Conservation (phyloP, 2,329 filamentous ascomycete genomes). For the Reticulascus tulasneorum region DNA sequence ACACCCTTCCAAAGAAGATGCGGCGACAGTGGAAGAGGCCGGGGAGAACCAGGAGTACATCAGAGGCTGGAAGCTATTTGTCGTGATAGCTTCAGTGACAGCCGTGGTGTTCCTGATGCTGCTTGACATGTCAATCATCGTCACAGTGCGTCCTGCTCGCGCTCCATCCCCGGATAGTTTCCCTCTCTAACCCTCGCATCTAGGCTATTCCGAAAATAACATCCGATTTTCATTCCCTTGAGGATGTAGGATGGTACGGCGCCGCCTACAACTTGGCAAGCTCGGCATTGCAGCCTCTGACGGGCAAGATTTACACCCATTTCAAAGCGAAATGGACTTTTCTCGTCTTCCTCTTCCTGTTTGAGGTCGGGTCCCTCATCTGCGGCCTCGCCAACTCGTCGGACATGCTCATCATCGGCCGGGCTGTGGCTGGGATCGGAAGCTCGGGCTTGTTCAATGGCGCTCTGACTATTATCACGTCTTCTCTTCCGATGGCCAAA, state of each 20-base stretch:
- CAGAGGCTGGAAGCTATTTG: too few species aligned
- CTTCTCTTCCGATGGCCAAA: conserved; percentile 20
- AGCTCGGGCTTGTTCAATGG: conserved; percentile 38
- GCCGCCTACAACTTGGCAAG: conserved; percentile 35
- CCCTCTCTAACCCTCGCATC: conserved; percentile 2
- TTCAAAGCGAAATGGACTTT: conserved; percentile 27
- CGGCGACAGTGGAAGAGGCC: too few species aligned
- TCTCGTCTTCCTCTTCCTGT: conserved; percentile 23
- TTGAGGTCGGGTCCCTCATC: conserved; percentile 39
- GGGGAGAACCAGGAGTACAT: too few species aligned
- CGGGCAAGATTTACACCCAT: conserved; percentile 46
- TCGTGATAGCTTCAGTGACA: conserved; percentile 32
- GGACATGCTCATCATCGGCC: conserved; percentile 43
- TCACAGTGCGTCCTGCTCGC: conserved; percentile 32
- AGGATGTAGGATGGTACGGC: conserved; percentile 54
- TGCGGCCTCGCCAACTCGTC: conserved; percentile 41
- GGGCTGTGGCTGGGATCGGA: conserved; percentile 43
- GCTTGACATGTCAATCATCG: conserved; percentile 49
- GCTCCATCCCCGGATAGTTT: not conserved
- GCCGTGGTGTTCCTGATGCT: conserved; percentile 42
- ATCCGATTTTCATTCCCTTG: conserved; percentile 43
- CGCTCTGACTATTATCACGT: conserved; percentile 27
- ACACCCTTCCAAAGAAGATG: too few species aligned
- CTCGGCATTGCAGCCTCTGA: conserved; percentile 40
- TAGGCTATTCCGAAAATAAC: conserved; percentile 46